Evolutionary conservation across 257 asterid genomes (phyloP), one percentile per base, ranked within the genome.

Genomic region (Solanum boliviense): DNA sequence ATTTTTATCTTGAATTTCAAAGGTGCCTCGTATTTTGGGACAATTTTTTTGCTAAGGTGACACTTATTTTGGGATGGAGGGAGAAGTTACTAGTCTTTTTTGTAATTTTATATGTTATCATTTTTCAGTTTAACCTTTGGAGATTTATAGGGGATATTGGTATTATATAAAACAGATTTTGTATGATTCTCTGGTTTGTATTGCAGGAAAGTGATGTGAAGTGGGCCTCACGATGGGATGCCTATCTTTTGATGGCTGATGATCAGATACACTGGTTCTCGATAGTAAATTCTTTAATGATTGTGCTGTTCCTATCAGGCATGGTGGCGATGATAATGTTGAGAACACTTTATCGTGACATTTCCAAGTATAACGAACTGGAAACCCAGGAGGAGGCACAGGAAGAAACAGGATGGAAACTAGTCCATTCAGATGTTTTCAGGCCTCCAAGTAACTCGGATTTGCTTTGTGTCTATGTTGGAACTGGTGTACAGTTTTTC

Each of bases 161-260:
- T 83, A 20, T 84, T 13, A 5, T 36, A 21, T 34, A 65, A 13
- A 68, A 41, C 39, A 83, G 1, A 18, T 18, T 82, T 85, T 46
- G 31, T 87, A 52, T 86, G 44, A 39, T 74, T 23, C 41, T 76
- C 81, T 89, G 86, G 29, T 84, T 84, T 74, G 39, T 60, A 25
- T 85, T 90, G 38, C 93, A 95, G 98, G 97, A 94, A 86, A 95
- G 98, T 89, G 94, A 92, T 88, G 97, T 94, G 89, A 94, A 94
- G 90, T 95, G 98, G 97, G 98, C 98, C 78, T 94, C 98, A 13
- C 91, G 97, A 94, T 95, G 98, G 98, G 98, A 95, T 88, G 91
- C 95, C 32, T 95, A 95, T 88, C 96, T 95, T 58, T 92, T 95
- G 35, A 95, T 95, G 96, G 91, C 91, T 3, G 96, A 95, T 72